Conservation (phyloP, 1,284 basidiomycete genomes). For the Ganoderma meredithae region DNA sequence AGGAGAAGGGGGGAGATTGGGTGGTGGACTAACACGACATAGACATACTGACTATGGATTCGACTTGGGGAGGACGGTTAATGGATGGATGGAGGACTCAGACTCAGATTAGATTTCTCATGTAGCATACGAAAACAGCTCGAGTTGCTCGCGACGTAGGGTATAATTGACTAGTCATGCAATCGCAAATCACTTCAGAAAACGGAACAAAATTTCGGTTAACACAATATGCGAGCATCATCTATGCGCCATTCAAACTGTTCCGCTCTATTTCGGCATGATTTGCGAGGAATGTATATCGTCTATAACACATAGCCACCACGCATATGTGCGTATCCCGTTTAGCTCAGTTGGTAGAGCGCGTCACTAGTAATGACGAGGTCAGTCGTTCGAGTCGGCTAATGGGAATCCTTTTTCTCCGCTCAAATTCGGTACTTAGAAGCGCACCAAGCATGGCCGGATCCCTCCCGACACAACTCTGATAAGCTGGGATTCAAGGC, state of each 20-base stretch:
- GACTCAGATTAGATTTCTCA: background rate
- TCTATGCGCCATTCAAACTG: no score
- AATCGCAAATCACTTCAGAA: background rate
- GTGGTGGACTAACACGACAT: background rate
- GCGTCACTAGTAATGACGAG: slow-evolving; percentile 56
- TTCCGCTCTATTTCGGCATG: no score
- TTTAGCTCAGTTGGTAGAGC: slow-evolving; percentile 67
- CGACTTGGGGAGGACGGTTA: background rate
- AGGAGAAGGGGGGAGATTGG: background rate
- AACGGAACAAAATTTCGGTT: no score
- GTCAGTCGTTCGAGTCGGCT: slow-evolving; percentile 21
- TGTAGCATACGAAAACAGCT: background rate
- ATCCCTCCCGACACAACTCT: no score
- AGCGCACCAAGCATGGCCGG: no score
- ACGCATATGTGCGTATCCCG: no score
- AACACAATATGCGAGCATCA: no score
- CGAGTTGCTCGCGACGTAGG: background rate
- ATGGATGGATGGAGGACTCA: background rate
- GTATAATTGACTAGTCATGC: background rate
- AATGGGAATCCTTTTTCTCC: slow-evolving; percentile 8
- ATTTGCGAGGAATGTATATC: no score
- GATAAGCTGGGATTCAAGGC: no score
- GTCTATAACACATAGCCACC: no score
- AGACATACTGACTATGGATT: background rate
- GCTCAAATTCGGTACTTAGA: no score